These are phyloP conservation scores for Bruguiera gymnorhiza DNA, from an alignment of 345 rosid species.

Conservation along the genomic window DNA sequence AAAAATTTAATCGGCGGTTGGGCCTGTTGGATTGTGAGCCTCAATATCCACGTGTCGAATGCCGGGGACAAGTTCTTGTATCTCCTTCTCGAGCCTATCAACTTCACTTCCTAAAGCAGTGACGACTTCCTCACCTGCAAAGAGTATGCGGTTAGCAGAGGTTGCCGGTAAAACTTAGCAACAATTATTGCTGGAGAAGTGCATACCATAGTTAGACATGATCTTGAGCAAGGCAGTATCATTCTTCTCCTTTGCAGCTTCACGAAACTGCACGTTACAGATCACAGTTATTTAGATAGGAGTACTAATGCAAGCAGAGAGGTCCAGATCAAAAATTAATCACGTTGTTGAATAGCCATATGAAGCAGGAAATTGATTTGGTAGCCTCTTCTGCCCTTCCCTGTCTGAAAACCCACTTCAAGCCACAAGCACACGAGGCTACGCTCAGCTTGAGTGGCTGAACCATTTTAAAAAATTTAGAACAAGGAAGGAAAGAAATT, in stretches of 20 bases:
- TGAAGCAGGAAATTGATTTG: too few species aligned
- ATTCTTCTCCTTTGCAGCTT: slow-evolving; percentile 61
- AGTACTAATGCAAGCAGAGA: background rate
- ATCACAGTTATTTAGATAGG: slow-evolving; percentile 2
- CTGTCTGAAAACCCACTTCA: too few species aligned
- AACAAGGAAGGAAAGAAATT: too few species aligned
- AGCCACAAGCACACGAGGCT: too few species aligned
- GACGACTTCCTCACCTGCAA: slow-evolving; percentile 93
- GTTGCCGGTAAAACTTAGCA: background rate
- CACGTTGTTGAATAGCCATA: too few species aligned
- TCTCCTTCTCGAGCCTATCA: slow-evolving; percentile 92
- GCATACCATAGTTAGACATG: slow-evolving; percentile 85
- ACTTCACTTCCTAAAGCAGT: slow-evolving; percentile 97
- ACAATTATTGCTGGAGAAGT: background rate
- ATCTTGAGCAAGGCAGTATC: slow-evolving; percentile 63
- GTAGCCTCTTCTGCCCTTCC: too few species aligned
- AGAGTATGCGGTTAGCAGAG: background rate
- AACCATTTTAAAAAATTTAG: too few species aligned
- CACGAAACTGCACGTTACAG: slow-evolving; percentile 56
- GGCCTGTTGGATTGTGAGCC: slow-evolving; percentile 80
- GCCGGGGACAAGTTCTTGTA: slow-evolving; percentile 94
- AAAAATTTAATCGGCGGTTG: slow-evolving; percentile 26
- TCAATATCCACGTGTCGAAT: slow-evolving; percentile 95
- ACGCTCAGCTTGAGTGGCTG: too few species aligned
- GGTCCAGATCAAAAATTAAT: too few species aligned